phyloP scores from a whole-genome alignment of 2,329 filamentous ascomycete species.

The Cucurbitaria berberidis region DNA sequence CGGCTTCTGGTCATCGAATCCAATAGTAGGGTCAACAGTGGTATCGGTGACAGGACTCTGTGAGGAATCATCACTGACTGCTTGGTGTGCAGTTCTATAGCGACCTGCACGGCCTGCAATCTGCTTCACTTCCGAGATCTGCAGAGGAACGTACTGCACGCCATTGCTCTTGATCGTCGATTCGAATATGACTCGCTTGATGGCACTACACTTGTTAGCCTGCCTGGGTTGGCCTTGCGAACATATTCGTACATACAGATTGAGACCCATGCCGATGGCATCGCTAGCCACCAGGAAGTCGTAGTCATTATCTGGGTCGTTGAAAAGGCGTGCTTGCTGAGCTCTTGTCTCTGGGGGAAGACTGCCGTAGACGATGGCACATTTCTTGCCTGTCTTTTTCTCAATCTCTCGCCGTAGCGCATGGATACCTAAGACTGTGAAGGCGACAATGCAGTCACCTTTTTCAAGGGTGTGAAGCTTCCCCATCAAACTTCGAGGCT shows the following conservation, averaged over 20 bases:
- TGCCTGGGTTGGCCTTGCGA: not conserved
- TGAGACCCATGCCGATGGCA: constrained; percentile 96
- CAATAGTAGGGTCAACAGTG: constrained; percentile 18
- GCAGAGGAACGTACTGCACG: constrained; percentile 61
- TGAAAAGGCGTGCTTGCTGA: constrained; percentile 90
- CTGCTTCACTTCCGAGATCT: constrained; percentile 84
- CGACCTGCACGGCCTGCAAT: constrained; percentile 92
- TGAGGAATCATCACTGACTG: constrained; percentile 40
- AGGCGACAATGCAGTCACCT: constrained; percentile 88
- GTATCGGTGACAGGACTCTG: constrained; percentile 7
- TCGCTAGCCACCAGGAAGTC: constrained; percentile 93
- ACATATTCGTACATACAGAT: constrained; percentile 66
- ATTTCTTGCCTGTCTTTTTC: constrained; percentile 73
- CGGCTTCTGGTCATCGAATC: constrained; percentile 25
- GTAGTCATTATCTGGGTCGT: constrained; percentile 93
- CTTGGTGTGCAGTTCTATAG: constrained; percentile 73
- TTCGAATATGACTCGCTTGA: constrained; percentile 90
- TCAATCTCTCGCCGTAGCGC: constrained; percentile 80
- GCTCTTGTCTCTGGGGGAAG: constrained; percentile 91
- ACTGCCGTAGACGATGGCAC: constrained; percentile 91
- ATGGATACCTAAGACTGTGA: constrained; percentile 83
- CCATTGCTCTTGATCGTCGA: constrained; percentile 75
- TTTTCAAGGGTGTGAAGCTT: constrained; percentile 76
- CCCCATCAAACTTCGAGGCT: constrained; percentile 66
- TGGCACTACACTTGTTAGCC: constrained; percentile 58